A percentile compares a stretch with the other conserved stretches of the same genome.
Conservation (phyloP, 1,284 basidiomycete species). For the Leccinum brunneo-olivaceum region DNA sequence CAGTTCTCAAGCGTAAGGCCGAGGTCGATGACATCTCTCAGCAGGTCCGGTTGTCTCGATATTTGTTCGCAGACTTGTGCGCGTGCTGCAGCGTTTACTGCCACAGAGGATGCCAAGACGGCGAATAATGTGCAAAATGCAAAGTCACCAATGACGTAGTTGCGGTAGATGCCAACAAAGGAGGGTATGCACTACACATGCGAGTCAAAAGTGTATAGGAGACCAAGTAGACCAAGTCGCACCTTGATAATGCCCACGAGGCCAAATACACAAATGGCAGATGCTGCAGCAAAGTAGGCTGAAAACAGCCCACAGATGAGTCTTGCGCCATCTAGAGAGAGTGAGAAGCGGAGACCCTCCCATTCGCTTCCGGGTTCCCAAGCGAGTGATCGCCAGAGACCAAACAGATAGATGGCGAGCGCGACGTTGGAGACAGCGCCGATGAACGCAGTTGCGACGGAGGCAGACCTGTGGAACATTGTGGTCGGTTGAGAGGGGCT, state of each 20-base stretch:
- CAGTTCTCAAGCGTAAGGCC: constrained; percentile 72
- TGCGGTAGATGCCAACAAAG: constrained; percentile 58
- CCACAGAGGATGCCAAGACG: constrained; percentile 47
- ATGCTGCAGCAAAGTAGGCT: constrained; percentile 58
- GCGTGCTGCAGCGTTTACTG: constrained; percentile 51
- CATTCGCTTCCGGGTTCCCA: constrained; percentile 69
- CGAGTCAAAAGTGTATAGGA: constrained; percentile 1
- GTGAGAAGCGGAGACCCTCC: constrained; percentile 55
- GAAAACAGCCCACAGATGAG: constrained; percentile 61
- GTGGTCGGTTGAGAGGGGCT: constrained; percentile 11
- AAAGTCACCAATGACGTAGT: constrained; percentile 71
- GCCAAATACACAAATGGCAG: constrained; percentile 54
- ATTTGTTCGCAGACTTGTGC: constrained; percentile 65
- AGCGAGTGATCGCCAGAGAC: constrained; percentile 53
- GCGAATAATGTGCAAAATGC: constrained; percentile 56
- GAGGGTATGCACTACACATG: constrained; percentile 42
- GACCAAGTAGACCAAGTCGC: constrained; percentile 11
- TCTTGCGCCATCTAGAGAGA: constrained; percentile 54
- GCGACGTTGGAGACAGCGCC: constrained; percentile 50
- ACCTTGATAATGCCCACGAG: constrained; percentile 66
- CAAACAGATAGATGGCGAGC: constrained; percentile 49
- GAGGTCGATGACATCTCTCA: constrained; percentile 63
- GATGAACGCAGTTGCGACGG: constrained; percentile 48
- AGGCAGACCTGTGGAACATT: constrained; percentile 42
- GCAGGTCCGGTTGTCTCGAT: constrained; percentile 63